phyloP scores from a whole-genome alignment of 163 green algal species.

The Scenedesmus sp. region DNA sequence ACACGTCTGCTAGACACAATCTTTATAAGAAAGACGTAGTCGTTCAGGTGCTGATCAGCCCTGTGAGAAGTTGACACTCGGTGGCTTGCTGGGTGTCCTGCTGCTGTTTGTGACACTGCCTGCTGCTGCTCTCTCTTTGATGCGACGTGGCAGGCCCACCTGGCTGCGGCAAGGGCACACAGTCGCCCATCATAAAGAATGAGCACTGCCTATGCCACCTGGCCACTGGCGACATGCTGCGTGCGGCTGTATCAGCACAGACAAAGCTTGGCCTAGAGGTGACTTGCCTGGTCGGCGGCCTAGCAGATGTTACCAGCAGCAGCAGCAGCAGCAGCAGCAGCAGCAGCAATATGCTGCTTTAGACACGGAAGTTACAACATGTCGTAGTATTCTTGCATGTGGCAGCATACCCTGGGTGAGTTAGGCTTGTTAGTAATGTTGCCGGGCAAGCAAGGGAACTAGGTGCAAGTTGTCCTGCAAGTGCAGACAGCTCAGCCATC shows the following conservation, averaged over 20 bases:
- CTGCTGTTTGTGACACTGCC: neutral
- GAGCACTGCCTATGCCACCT: slow-evolving; percentile 99
- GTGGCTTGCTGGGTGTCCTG: neutral
- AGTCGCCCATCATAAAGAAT: slow-evolving; percentile 96
- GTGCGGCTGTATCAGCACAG: slow-evolving; percentile 92
- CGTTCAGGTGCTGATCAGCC: neutral
- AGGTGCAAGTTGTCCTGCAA: neutral
- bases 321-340: neutral
- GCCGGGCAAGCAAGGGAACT: neutral
- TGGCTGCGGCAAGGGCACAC: slow-evolving; percentile 97
- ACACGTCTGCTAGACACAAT: neutral
- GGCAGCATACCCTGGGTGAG: neutral
- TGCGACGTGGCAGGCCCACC: slow-evolving; percentile 71
- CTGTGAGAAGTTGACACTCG: neutral
- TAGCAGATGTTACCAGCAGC: neutral
- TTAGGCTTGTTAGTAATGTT: too few relatives aligned
- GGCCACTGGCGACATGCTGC: slow-evolving; percentile 98
- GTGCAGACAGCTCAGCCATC: too few relatives aligned
- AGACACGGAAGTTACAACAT: too few relatives aligned
- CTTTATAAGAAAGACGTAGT: neutral
- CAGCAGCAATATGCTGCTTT: neutral
- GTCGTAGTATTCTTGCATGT: neutral
- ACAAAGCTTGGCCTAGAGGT: slow-evolving; percentile 91
- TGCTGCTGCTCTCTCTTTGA: neutral
- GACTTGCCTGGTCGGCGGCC: too few relatives aligned